A percentile compares a stretch with the other conserved stretches of the same genome.
Conservation (phyloP, 176 grass and related monocot genomes). For the Neostapfia colusana region DNA sequence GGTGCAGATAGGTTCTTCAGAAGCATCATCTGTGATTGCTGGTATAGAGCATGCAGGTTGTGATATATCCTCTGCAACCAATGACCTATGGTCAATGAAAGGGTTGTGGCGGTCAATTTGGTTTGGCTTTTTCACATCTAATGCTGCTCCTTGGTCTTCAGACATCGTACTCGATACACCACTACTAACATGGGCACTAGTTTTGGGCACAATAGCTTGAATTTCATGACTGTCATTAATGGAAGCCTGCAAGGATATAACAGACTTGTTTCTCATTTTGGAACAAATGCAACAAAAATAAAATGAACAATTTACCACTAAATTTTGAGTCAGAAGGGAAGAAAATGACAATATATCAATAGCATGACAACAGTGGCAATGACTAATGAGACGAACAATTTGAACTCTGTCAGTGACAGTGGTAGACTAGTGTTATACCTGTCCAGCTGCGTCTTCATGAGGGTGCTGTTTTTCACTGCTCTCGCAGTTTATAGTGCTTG, state of each 20-base stretch:
- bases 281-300: neutral
- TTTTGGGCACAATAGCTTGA: constrained; percentile 28
- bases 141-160: constrained; percentile 17
- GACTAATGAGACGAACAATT: neutral
- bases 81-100: constrained; percentile 21
- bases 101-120: constrained; percentile 35
- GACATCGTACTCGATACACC: constrained; percentile 24
- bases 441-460: constrained; percentile 28
- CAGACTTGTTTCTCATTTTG: constrained; percentile 21
- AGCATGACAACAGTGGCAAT: neutral
- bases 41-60: constrained; percentile 27
- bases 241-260: constrained; percentile 45
- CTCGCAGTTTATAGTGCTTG: constrained; percentile 22
- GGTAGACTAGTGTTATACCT: constrained; percentile 39
- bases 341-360: constrained; percentile 8
- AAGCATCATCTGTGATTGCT: constrained; percentile 28
- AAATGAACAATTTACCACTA: neutral
- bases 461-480: constrained; percentile 36
- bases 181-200: constrained; percentile 15
- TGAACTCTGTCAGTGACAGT: neutral
- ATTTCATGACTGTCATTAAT: constrained; percentile 25
- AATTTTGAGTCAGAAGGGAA: neutral
- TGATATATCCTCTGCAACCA: neutral
- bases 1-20: neutral
- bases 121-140: constrained; percentile 4